Evolutionary conservation across 2,329 filamentous ascomycete genomes (phyloP).

Genomic region (Lachnellula arida): DNA sequence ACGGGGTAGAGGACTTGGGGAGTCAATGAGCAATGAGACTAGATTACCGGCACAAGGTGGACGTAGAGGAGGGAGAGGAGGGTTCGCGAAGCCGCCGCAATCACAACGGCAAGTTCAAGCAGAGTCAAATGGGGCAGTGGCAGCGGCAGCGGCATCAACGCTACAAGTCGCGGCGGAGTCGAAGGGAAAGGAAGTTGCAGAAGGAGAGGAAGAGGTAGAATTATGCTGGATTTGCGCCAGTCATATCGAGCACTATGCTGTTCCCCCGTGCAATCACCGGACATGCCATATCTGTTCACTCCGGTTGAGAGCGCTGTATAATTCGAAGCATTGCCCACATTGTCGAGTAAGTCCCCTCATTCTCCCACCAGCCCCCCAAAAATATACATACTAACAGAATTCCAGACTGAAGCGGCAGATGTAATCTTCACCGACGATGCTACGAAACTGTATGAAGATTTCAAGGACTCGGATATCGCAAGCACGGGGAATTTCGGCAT

Average conservation of each 20-base stretch:
- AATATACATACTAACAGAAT: conserved; percentile 37
- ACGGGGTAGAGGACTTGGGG: conserved; percentile 25
- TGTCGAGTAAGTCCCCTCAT: conserved; percentile 64
- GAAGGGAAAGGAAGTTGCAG: conserved; percentile 3
- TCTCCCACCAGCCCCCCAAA: conserved; percentile 5
- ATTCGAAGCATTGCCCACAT: conserved; percentile 94
- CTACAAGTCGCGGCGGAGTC: neutral
- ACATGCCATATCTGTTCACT: conserved; percentile 96
- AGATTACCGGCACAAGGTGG: conserved; percentile 22
- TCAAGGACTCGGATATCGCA: conserved; percentile 65
- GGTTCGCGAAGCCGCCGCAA: conserved; percentile 2
- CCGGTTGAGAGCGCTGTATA: conserved; percentile 88
- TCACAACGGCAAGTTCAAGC: neutral
- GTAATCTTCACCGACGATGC: conserved; percentile 90
- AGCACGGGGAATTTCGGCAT: conserved; percentile 83
- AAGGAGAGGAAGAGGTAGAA: conserved; percentile 54
- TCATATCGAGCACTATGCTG: conserved; percentile 76
- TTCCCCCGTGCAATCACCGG: conserved; percentile 91
- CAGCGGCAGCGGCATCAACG: neutral
- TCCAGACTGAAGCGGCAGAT: conserved; percentile 62
- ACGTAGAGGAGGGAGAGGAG: conserved; percentile 27
- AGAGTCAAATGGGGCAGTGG: neutral
- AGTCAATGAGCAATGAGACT: conserved; percentile 2
- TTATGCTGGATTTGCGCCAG: conserved; percentile 98
- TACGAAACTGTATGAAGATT: conserved; percentile 82